Evolutionary conservation across 371 early-diverging fungal genomes (phyloP).

Genomic region (Circinella minor): DNA sequence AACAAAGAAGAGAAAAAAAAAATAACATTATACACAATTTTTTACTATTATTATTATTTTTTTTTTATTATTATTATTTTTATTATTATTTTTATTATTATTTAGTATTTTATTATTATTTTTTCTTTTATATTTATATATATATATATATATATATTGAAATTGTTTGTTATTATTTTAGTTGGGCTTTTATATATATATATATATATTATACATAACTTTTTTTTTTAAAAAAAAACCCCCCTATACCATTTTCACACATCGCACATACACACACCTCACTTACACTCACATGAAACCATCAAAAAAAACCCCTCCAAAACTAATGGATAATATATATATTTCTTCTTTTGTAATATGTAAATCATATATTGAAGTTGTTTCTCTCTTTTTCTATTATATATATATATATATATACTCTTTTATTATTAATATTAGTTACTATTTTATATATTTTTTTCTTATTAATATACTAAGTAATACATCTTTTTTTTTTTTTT

Average conservation of each 20-base stretch:
- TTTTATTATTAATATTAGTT: no score
- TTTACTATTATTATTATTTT: neutral
- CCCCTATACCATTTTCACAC: neutral
- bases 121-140: no score
- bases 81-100: neutral
- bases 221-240: neutral
- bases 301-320: neutral
- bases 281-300: neutral
- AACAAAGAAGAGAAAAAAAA: no score
- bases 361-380: neutral
- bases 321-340: neutral
- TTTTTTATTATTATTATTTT: neutral
- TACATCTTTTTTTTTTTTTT: no score
- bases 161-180: no score
- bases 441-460: no score
- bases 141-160: no score
- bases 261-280: neutral
- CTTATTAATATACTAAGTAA: no score
- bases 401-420: neutral
- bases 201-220: neutral
- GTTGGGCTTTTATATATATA: neutral
- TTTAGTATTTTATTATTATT: neutral
- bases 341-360: neutral
- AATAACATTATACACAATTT: no score
- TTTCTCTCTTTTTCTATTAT: neutral